Percentiles rank a stretch among this genome's conserved stretches.
Evolutionary conservation across 1,284 basidiomycete species (phyloP).

Genomic region (Sporisorium iseilematis-ciliati): DNA sequence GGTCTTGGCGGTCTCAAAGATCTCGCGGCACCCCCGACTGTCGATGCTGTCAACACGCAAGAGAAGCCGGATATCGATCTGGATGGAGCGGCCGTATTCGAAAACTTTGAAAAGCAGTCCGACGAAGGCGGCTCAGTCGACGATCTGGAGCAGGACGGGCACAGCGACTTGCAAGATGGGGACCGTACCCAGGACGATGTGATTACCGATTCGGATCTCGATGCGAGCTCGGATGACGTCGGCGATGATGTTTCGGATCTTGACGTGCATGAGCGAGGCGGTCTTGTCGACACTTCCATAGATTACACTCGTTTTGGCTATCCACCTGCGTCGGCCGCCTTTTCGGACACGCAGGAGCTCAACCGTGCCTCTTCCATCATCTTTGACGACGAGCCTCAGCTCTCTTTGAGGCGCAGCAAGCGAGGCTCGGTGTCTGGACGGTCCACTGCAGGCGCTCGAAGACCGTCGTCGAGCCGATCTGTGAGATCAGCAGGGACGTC

Average conservation of each 20-base stretch:
- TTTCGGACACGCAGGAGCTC: slow-evolving; percentile 50
- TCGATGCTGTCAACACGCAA: background rate
- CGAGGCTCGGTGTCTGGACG: slow-evolving; percentile 24
- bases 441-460: slow-evolving; percentile 6
- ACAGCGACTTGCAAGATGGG: slow-evolving; percentile 11
- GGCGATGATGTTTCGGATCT: slow-evolving; percentile 47
- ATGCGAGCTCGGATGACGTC: slow-evolving; percentile 27
- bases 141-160: slow-evolving; percentile 21
- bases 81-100: slow-evolving; percentile 36
- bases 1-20: slow-evolving; percentile 48
- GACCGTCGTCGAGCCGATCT: slow-evolving; percentile 28
- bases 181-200: slow-evolving; percentile 30
- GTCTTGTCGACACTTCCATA: slow-evolving; percentile 34
- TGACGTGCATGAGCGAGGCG: slow-evolving; percentile 26
- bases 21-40: slow-evolving; percentile 24
- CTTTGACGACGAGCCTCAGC: slow-evolving; percentile 43
- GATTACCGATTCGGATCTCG: slow-evolving; percentile 26
- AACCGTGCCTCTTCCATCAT: slow-evolving; percentile 54
- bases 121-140: slow-evolving; percentile 25
- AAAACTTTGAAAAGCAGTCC: slow-evolving; percentile 32
- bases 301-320: slow-evolving; percentile 60
- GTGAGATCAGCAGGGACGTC: slow-evolving; percentile 17
- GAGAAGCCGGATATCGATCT: slow-evolving; percentile 22
- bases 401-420: slow-evolving; percentile 26
- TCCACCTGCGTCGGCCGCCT: slow-evolving; percentile 57